These are phyloP conservation scores for Trametes gibbosa DNA, from an alignment of 768 basidiomycete species.

Conservation along the genomic window DNA sequence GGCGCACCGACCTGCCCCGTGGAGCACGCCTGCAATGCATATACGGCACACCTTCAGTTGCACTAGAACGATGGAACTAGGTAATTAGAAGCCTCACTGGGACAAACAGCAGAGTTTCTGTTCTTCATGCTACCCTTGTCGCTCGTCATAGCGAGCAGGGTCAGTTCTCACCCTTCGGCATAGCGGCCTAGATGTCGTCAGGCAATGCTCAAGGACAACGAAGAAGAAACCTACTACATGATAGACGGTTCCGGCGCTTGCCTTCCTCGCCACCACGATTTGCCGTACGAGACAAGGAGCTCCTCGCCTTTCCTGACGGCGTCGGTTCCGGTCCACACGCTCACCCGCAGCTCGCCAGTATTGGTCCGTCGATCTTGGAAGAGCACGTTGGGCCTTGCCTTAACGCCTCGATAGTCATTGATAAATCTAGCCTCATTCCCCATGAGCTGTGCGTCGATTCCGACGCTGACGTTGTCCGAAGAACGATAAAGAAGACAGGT, in stretches of 20 bases:
- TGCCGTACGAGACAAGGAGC: conserved; percentile 86
- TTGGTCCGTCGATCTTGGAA: conserved; percentile 57
- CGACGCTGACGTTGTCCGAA: conserved; percentile 57
- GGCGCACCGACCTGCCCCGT: too few species aligned
- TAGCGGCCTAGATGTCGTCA: too few species aligned
- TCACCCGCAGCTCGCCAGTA: conserved; percentile 69
- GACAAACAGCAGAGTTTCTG: too few species aligned
- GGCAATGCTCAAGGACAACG: not conserved
- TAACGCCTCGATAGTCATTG: conserved; percentile 88
- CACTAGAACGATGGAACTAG: too few species aligned
- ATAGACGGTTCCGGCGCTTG: not conserved
- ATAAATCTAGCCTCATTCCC: conserved; percentile 90
- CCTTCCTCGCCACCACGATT: conserved; percentile 74
- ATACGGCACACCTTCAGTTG: too few species aligned
- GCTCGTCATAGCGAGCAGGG: too few species aligned
- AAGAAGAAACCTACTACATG: not conserved
- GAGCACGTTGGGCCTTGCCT: conserved; percentile 61
- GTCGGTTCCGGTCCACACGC: conserved; percentile 62
- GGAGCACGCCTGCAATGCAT: too few species aligned
- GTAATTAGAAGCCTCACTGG: not conserved
- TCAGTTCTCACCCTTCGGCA: too few species aligned
- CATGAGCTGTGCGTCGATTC: conserved; percentile 68
- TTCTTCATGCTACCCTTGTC: too few species aligned
- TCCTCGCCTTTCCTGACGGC: conserved; percentile 78
- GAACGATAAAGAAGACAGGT: conserved; percentile 75